Evolutionary conservation across 78 protist species (phyloP).

Genomic region (Cavenderia fasciculata): DNA sequence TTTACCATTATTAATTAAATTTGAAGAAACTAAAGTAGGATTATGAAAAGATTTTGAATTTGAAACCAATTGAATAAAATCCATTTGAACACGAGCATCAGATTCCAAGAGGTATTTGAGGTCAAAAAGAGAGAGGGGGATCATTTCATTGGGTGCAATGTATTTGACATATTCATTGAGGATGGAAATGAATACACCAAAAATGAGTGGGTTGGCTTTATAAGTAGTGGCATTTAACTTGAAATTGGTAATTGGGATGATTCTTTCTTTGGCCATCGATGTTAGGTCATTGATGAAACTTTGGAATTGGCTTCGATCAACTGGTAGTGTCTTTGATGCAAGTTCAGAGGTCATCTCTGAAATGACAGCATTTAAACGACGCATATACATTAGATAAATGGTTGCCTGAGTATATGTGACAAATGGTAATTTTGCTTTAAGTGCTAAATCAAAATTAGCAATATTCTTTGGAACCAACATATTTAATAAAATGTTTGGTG

Average conservation of each 20-base stretch:
- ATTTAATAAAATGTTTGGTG: constrained; percentile 37
- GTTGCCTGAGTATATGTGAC: constrained; percentile 27
- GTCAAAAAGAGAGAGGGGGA: constrained; percentile 19
- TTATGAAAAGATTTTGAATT: constrained; percentile 32
- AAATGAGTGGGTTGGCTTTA: neutral
- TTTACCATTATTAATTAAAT: constrained; percentile 6
- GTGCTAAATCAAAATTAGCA: neutral
- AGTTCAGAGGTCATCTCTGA: neutral
- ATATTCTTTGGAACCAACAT: constrained; percentile 42
- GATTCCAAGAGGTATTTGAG: neutral
- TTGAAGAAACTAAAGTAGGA: constrained; percentile 5
- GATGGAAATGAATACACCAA: constrained; percentile 20
- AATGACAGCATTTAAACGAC: constrained; percentile 49
- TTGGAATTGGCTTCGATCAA: neutral
- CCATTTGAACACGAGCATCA: constrained; percentile 30
- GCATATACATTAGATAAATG: constrained; percentile 24
- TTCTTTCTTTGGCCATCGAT: constrained; percentile 26
- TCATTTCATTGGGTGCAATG: constrained; percentile 4
- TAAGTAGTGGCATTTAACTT: constrained; percentile 3
- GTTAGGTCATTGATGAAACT: constrained; percentile 30
- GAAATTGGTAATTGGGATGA: constrained; percentile 11
- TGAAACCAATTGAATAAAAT: constrained; percentile 44
- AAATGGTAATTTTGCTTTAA: neutral
- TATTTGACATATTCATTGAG: constrained; percentile 15
- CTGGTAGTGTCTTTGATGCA: neutral